phyloP scores from a whole-genome alignment of 345 rosid genomes.

The Noccaea bulbosa region DNA sequence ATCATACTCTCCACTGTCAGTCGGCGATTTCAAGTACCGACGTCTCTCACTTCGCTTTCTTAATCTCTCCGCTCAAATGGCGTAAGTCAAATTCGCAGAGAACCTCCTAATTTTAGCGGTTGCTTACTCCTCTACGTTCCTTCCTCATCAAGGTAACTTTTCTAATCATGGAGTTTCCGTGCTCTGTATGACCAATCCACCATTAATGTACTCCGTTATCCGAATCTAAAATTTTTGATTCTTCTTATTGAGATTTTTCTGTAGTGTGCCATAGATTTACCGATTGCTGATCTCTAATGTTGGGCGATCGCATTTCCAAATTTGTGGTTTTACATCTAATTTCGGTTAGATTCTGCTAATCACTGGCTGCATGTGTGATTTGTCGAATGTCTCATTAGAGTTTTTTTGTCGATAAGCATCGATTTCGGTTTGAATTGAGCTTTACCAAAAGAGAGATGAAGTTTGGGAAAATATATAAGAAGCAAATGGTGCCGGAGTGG shows the following conservation, averaged over 20 bases:
- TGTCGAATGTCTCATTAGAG: not conserved
- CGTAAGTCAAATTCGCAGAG: slow-evolving; percentile 15
- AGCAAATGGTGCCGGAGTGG: slow-evolving; percentile 78
- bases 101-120: not conserved
- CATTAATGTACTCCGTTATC: not conserved
- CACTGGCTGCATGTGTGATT: slow-evolving; percentile 8
- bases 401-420: not conserved
- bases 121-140: slow-evolving; percentile 6
- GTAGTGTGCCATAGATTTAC: not conserved
- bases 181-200: not conserved
- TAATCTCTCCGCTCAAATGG: slow-evolving; percentile 2
- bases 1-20: not conserved
- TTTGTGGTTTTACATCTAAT: not conserved
- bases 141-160: slow-evolving; percentile 37
- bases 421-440: slow-evolving; percentile 15
- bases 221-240: not conserved
- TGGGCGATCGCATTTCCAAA: slow-evolving; percentile 4
- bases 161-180: not conserved
- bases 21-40: slow-evolving; percentile 28
- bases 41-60: slow-evolving; percentile 15
- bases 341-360: not conserved
- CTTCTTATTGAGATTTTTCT: not conserved
- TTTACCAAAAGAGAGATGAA: slow-evolving; percentile 51
- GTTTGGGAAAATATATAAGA: slow-evolving; percentile 67
- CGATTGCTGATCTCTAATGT: not conserved